Base-by-base conservation (phyloP, 371 early-diverging fungal species). In the Lichtheimia ornata region DNA sequence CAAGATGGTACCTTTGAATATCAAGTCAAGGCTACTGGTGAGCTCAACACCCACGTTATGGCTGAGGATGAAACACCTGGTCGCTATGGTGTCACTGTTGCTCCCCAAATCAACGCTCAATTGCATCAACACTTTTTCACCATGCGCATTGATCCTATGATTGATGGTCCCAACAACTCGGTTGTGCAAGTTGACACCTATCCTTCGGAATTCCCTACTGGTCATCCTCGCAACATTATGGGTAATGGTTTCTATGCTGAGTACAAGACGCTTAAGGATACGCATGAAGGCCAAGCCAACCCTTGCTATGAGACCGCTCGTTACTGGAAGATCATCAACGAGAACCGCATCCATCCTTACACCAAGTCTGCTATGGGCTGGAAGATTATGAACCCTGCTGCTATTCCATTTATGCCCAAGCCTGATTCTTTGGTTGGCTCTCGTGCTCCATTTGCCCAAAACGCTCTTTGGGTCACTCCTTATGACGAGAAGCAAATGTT, bases 1-100 rank as follows among this genome's bases (percentile, higher is more conserved):
- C 79, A 81, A 65, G 83, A 83, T 49, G 83, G 83, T 61, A 76
- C 81, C 40, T 83, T 83, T 49, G 72, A 83, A 59, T 79, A 81
- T 30, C 83, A 83, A 59, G 78, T 82, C 58, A 83, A 83, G 69
- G 82, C 82, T 40, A 83, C 83, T 47, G 83, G 83, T 50, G 74
- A 76, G 35, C 67, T 83, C 12, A 81, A 79, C 52, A 83, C 83
- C 2, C 76, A 76, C 59, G 81, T 81, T 53, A 58, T 81, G 66
- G 80, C 83, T 28, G 75, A 79, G 57, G 79, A 79, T 49, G 83
- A 83, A 59, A 62, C 69, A 14, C 74, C 83, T 25, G 72, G 66
- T 42, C 67, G 58, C n/a, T 76, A 71, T 60, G 83, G 83, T 67
- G 70, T 67, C 11, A 69, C 70, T 30, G 78, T 83, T 28, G 82